Base-by-base conservation (phyloP, 116 monocot genomes). In the Cymodocea nodosa region DNA sequence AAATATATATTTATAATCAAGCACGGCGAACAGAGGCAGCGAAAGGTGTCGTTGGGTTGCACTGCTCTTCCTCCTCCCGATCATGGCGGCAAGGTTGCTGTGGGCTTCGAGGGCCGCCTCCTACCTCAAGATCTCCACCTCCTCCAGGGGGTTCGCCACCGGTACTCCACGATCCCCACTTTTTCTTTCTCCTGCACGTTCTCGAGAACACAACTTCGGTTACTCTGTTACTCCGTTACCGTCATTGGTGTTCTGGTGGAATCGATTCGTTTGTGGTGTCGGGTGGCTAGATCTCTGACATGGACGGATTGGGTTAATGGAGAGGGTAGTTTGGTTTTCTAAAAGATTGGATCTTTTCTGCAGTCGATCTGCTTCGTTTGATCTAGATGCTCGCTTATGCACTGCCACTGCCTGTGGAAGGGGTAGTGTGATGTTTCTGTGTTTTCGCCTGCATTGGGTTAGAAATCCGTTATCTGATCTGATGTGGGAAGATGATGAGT, bases 91-190 rank as follows among this genome's bases (percentile, higher is more conserved):
- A 12, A 71, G 71, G 53, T 3, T 53, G 51, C 66, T 68, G 39
- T 80, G 75, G 80, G 80, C 80, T 3, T 75, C 80, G 34, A 71
- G 72, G 30, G 75, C 68, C 6, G 75, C 80, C 24, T 71, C 80
- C 24, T 75, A 63, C 58, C 68, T 80, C 49, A 66, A 70, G 68
- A 64, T 80, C 58, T 75, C 75, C n/a, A 35, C 56, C 63, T 72
- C 67, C 22, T n/a, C 58, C 68, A 75, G 80, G 68, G 72, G 59
- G n/a, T 80, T 80, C 68, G 56, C 80, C 36, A 35, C 71, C 18
- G 80, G 80, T 80, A 53, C 53, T 6, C 14, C 8, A 23, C 53
- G 2, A 66, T 23, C 70, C 17, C 30, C 18, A 4, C 15, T 22
- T 9, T 65, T 23, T n/a, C 15, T 15, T 64, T 67, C 23, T 67